Percentiles rank a stretch among this genome's conserved stretches.
Conservation (phyloP, 2,329 filamentous ascomycete genomes). For the Lachnellula cervina region DNA sequence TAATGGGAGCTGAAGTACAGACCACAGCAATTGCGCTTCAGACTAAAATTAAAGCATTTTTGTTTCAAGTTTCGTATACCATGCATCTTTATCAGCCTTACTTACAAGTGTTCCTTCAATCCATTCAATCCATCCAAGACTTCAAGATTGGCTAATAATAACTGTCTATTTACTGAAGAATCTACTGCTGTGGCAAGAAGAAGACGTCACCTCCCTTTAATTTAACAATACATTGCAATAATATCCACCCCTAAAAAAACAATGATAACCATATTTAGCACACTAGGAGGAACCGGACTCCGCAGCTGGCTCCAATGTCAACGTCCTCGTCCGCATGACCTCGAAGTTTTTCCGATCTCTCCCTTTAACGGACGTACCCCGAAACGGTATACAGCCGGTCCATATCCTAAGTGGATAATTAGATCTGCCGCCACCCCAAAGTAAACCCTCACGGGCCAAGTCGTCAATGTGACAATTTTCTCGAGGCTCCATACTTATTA, state of each 20-base stretch:
- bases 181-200: no score
- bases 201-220: neutral
- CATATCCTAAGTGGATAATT: conserved; percentile 3
- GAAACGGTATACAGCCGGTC: neutral
- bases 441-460: neutral
- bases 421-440: neutral
- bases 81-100: no score
- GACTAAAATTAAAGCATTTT: no score
- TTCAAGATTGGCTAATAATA: no score
- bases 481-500: neutral
- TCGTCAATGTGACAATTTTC: neutral
- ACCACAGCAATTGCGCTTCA: no score
- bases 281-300: conserved; percentile 45
- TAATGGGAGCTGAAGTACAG: no score
- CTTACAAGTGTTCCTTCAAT: no score
- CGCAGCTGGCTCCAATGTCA: conserved; percentile 36
- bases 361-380: neutral
- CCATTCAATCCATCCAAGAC: no score
- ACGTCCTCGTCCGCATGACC: conserved; percentile 1
- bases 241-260: conserved; percentile 24
- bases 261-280: conserved; percentile 49
- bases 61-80: no score
- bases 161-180: no score
- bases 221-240: neutral
- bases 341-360: neutral